Conservation (phyloP, 2,329 filamentous ascomycete species). For the Colletotrichum lini region DNA sequence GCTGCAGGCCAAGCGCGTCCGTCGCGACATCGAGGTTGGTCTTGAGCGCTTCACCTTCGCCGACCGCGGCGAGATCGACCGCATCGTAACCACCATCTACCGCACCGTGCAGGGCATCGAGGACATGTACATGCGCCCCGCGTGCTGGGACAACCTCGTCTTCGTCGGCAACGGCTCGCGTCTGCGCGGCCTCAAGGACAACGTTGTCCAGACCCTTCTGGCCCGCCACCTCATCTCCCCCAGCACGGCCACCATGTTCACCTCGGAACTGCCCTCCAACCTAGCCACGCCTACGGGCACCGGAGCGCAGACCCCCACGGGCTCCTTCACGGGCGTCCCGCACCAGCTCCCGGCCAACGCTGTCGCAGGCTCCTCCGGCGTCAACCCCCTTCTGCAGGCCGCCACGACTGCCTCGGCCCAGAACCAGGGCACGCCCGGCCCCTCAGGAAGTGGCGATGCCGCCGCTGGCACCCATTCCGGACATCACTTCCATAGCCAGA, state of each 20-base stretch:
- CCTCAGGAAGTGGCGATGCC: slow-evolving; percentile 56
- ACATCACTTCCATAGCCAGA: slow-evolving; percentile 75
- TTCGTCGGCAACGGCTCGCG: slow-evolving; percentile 90
- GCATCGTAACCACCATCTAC: slow-evolving; percentile 87
- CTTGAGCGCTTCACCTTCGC: slow-evolving; percentile 81
- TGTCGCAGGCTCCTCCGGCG: slow-evolving; percentile 65
- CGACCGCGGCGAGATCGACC: slow-evolving; percentile 81
- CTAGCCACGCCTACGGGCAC: slow-evolving; percentile 92
- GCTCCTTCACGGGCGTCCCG: slow-evolving; percentile 67
- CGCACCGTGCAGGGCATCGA: slow-evolving; percentile 85
- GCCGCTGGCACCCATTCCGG: slow-evolving; percentile 51
- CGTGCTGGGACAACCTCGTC: slow-evolving; percentile 92
- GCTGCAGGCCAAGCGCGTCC: slow-evolving; percentile 68
- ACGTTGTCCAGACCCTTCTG: slow-evolving; percentile 83
- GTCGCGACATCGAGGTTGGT: slow-evolving; percentile 82
- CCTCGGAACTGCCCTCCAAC: slow-evolving; percentile 94
- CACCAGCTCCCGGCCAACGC: slow-evolving; percentile 61
- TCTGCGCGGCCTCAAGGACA: slow-evolving; percentile 86
- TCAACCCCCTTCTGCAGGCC: slow-evolving; percentile 92
- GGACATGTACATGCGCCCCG: slow-evolving; percentile 85
- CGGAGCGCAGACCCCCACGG: slow-evolving; percentile 90
- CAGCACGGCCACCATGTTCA: slow-evolving; percentile 95
- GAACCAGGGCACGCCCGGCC: slow-evolving; percentile 53
- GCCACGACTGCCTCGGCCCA: slow-evolving; percentile 79
- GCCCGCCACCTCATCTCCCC: slow-evolving; percentile 92